A percentile compares a stretch with the other conserved stretches of the same genome.
These are phyloP conservation scores for Ophiosphaerella narmari DNA, from an alignment of 2,329 filamentous ascomycete species.

Conservation along the genomic window DNA sequence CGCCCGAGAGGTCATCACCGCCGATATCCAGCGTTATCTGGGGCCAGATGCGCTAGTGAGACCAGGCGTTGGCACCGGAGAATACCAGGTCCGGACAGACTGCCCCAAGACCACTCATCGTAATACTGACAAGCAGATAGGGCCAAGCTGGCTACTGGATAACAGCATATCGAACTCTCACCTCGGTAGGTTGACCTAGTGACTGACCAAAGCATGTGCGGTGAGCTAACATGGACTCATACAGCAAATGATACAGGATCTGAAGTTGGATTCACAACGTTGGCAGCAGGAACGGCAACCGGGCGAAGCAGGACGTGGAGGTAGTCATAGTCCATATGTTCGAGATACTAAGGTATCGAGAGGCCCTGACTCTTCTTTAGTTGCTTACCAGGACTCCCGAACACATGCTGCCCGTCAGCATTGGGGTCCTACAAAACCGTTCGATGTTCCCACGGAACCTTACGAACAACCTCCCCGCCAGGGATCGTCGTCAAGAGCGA, in stretches of 20 bases:
- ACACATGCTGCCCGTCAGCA: conserved; percentile 51
- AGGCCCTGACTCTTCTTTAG: conserved; percentile 53
- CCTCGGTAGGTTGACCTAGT: conserved; percentile 46
- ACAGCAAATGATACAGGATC: conserved; percentile 56
- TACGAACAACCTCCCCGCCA: conserved; percentile 19
- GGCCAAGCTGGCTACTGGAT: conserved; percentile 57
- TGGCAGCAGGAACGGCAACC: conserved; percentile 47
- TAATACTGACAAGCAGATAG: conserved; percentile 29
- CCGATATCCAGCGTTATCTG: conserved; percentile 58
- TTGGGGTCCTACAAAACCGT: conserved; percentile 43
- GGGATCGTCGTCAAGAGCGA: conserved; percentile 14
- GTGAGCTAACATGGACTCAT: conserved; percentile 21
- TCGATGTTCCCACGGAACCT: conserved; percentile 26
- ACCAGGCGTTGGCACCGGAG: conserved; percentile 52
- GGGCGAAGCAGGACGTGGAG: conserved; percentile 50
- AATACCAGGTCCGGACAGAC: conserved; percentile 49
- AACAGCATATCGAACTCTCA: conserved; percentile 56
- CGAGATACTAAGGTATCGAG: conserved; percentile 48
- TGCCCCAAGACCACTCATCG: conserved; percentile 7
- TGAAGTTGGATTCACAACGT: conserved; percentile 54
- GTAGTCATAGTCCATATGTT: conserved; percentile 50
- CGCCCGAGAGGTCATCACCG: conserved; percentile 57
- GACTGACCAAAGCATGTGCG: background rate
- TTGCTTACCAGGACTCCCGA: conserved; percentile 50
- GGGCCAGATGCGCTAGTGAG: conserved; percentile 57